Percentiles rank a stretch among this genome's conserved stretches.
Evolutionary conservation across 108 stramenopile species (phyloP).

Genomic region (Fistulifera solaris): DNA sequence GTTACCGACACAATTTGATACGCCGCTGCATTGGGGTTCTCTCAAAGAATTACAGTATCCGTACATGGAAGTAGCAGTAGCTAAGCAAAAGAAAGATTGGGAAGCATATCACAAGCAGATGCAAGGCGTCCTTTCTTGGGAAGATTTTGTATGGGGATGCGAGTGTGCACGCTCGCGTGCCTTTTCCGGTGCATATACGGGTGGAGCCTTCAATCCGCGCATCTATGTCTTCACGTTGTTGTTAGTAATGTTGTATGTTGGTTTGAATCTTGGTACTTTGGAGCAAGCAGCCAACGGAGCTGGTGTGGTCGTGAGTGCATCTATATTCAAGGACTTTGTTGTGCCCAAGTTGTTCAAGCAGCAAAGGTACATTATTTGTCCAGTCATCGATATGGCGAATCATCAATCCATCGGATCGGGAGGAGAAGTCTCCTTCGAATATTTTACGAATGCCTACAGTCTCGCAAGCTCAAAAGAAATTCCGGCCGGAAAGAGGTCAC

Average conservation of each 20-base stretch:
- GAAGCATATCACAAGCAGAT: slow-evolving; percentile 29
- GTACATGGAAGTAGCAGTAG: slow-evolving; percentile 49
- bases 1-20: slow-evolving; percentile 61
- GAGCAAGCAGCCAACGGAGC: slow-evolving; percentile 87
- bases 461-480: slow-evolving; percentile 22
- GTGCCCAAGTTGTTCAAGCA: slow-evolving; percentile 63
- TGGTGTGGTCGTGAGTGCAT: slow-evolving; percentile 69
- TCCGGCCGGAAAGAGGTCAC: slow-evolving; percentile 27
- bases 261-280: slow-evolving; percentile 54
- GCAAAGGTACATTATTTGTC: slow-evolving; percentile 82
- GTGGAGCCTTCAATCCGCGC: slow-evolving; percentile 64
- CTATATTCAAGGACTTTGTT: slow-evolving; percentile 75
- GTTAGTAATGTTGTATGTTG: slow-evolving; percentile 60
- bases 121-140: slow-evolving; percentile 20
- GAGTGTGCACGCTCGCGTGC: slow-evolving; percentile 77
- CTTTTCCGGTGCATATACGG: slow-evolving; percentile 71
- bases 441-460: slow-evolving; percentile 77
- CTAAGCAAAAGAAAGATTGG: slow-evolving; percentile 55
- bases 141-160: slow-evolving; percentile 77
- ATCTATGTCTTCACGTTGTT: slow-evolving; percentile 61
- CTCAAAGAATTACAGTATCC: slow-evolving; percentile 56
- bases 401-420: slow-evolving; percentile 46
- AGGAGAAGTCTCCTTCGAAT: slow-evolving; percentile 81
- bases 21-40: slow-evolving; percentile 67
- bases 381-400: slow-evolving; percentile 84